These are phyloP conservation scores for Melaleuca alternifolia DNA, from an alignment of 345 rosid species.

Conservation along the genomic window DNA sequence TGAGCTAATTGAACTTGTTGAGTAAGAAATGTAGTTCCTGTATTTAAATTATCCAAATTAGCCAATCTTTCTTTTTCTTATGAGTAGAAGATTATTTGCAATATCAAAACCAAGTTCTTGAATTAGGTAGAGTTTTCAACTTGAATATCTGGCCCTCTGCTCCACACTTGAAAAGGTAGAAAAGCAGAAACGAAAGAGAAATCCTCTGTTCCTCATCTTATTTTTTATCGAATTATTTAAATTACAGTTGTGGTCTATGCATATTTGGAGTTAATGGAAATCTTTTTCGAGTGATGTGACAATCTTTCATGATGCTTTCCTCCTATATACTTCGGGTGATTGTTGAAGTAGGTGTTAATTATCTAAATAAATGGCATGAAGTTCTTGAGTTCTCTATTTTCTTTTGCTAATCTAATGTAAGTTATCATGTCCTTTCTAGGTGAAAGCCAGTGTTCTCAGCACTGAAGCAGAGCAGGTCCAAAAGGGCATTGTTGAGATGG, in stretches of 20 bases:
- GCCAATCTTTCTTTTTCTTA: neutral
- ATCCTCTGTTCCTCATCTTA: neutral
- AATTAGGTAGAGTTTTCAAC: neutral
- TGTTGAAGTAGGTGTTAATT: neutral
- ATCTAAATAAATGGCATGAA: neutral
- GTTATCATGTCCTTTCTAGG: conserved; percentile 25
- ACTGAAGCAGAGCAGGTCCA: conserved; percentile 45
- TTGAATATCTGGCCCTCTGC: neutral
- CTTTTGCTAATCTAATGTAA: neutral
- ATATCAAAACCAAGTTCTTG: neutral
- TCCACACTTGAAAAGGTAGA: neutral
- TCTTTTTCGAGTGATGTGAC: no score
- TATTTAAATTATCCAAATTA: neutral
- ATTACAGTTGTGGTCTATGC: neutral
- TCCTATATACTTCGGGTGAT: neutral
- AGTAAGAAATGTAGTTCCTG: neutral
- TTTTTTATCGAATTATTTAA: neutral
- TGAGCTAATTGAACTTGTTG: neutral
- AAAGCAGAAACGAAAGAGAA: neutral
- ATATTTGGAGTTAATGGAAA: neutral
- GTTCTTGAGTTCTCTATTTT: neutral
- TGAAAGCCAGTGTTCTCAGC: conserved; percentile 24
- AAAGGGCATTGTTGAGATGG: conserved; percentile 43
- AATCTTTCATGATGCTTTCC: neutral
- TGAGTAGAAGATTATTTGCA: neutral